phyloP scores from a whole-genome alignment of 306 rosid genomes.

The Trichosanthes truncata region DNA sequence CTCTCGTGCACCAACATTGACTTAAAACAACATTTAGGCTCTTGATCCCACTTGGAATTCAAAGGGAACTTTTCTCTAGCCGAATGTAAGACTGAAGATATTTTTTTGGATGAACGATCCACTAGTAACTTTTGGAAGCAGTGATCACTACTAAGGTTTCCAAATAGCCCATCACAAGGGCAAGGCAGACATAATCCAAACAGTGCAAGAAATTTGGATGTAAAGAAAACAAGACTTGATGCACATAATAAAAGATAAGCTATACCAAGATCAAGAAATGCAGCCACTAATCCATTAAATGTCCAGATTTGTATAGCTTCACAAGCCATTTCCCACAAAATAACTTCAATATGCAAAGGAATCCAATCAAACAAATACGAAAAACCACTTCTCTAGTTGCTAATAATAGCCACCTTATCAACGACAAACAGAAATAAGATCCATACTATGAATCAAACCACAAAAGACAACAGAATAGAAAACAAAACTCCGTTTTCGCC shows the following conservation, averaged over 20 bases:
- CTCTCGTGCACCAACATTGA: not conserved
- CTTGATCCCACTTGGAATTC: conserved; percentile 12
- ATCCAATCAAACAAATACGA: conserved; percentile 1
- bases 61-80: conserved; percentile 26
- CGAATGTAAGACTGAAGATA: conserved; percentile 17
- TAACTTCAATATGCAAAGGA: not conserved
- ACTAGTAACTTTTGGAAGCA: conserved; percentile 28
- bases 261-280: conserved; percentile 41
- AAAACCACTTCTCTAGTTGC: not conserved
- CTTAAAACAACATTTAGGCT: not conserved
- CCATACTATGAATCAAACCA: not conserved
- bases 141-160: conserved; percentile 18
- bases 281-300: conserved; percentile 32
- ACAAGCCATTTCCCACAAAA: conserved; percentile 23
- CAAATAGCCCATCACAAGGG: conserved; percentile 32
- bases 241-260: conserved; percentile 31
- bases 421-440: not conserved
- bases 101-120: conserved; percentile 24
- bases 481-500: not conserved
- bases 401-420: not conserved
- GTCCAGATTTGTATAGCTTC: conserved; percentile 27
- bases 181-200: conserved; percentile 37
- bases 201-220: conserved; percentile 29
- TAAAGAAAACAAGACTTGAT: conserved; percentile 22
- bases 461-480: not conserved